These are phyloP conservation scores for Martensiomyces pterosporus DNA, from an alignment of 192 early-diverging fungal genomes.

Conservation along the genomic window DNA sequence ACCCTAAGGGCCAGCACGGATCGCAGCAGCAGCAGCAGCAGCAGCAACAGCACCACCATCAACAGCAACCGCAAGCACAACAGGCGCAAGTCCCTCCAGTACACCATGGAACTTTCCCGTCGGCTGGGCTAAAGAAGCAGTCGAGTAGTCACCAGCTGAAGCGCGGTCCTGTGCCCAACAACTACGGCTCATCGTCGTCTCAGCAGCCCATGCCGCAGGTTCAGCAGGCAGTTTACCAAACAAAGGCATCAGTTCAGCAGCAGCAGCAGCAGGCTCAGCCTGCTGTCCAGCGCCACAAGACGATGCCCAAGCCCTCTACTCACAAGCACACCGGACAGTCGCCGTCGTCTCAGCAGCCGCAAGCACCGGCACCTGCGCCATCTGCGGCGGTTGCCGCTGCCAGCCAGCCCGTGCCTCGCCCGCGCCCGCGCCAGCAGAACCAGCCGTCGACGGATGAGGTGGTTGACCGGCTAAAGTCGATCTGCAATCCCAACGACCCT, in stretches of 20 bases:
- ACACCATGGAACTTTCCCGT: too few species aligned
- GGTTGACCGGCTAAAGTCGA: conserved; percentile 71
- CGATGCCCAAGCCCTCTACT: conserved; percentile 23
- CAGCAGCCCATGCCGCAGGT: conserved; percentile 16
- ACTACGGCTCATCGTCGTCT: conserved; percentile 27
- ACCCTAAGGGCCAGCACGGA: conserved; percentile 9
- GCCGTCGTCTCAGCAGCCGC: conserved; percentile 15
- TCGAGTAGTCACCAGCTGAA: conserved; percentile 46
- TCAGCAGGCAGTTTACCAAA: conserved; percentile 21
- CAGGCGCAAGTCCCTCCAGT: conserved; percentile 1
- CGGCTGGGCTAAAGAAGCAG: conserved; percentile 31
- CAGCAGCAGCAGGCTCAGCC: conserved; percentile 20
- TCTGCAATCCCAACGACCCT: conserved; percentile 87
- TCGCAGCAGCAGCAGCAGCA: conserved; percentile 23
- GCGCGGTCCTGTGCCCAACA: conserved; percentile 21
- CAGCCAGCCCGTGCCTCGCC: conserved; percentile 33
- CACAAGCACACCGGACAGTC: conserved; percentile 8
- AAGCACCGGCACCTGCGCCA: conserved; percentile 10
- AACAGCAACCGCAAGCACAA: conserved; percentile 6
- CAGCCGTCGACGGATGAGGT: conserved; percentile 71
- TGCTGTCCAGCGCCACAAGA: conserved; percentile 33
- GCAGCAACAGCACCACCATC: conserved; percentile 10
- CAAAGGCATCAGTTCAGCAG: conserved; percentile 15
- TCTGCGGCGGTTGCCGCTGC: conserved; percentile 3
- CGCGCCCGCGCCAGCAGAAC: conserved; percentile 54